Evolutionary conservation across 2,329 filamentous ascomycete genomes (phyloP), one percentile per base, ranked within the genome.

Genomic region (Akanthomyces dipterigenus): DNA sequence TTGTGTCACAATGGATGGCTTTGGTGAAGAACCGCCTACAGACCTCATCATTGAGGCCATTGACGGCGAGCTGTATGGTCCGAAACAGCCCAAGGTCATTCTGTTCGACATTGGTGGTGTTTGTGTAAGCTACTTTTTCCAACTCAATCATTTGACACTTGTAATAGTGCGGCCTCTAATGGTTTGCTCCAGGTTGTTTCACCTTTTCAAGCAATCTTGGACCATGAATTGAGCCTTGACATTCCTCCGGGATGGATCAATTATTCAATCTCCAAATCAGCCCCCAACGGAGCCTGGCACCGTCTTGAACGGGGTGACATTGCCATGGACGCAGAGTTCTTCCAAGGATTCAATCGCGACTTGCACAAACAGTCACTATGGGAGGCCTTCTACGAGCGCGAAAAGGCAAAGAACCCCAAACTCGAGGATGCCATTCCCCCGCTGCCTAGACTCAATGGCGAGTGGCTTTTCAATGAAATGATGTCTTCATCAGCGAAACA

Each of bases 71-170:
- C 82, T 82, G 80, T 65, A 76, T 9, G 65, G 69, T 49, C 70
- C 70, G 45, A 78, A 76, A 62, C 79, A 79, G 62, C 89, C 90
- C 34, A 89, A 89, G 67, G 90, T 90, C 60, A 78, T 96, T 36
- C 80, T 99, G 24, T 98, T 98, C 73, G 95, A 99, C 75, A 95
- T 99, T 67, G 95, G 95, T 43, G 95, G 95, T 64, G 95, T 99
- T 67, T 96, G 91, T 81, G 93, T 96, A 88, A 81, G 91, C 86
- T 63, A 46, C n/a, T 18, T 18, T 18, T 18, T 38, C 20, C 22
- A 3, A 9, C 20, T 20, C 22, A 16, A 51, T 34, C 2, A 3
- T n/a, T 24, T 3, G 3, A 4, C 45, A 16, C 14, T n/a, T 16
- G 12, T 22, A 34, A 3, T 18, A 34, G 7, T 18, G 3, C 2